phyloP scores from a whole-genome alignment of 495 filamentous ascomycete species.

The Pseudevernia furfuracea region DNA sequence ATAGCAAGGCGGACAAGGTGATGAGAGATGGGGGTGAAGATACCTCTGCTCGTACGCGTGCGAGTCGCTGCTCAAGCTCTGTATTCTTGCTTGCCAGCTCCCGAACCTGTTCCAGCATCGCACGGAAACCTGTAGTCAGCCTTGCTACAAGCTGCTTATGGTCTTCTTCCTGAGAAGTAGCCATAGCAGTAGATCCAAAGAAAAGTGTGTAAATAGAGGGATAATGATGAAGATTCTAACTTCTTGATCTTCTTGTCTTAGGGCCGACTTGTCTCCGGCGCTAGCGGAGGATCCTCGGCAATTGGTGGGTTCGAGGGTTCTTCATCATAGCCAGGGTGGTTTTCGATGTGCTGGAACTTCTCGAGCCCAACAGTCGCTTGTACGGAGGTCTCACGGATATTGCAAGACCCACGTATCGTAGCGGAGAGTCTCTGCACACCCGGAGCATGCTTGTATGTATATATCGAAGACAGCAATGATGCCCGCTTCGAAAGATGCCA shows the following conservation, averaged over 20 bases:
- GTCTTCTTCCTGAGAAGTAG: background rate
- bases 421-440: too few species aligned
- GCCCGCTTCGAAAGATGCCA: too few species aligned
- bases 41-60: conserved; percentile 44
- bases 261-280: background rate
- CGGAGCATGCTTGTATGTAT: too few species aligned
- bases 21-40: conserved; percentile 18
- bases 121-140: conserved; percentile 42
- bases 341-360: too few species aligned
- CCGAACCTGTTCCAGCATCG: conserved; percentile 43
- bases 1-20: conserved; percentile 31
- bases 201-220: background rate
- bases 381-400: background rate
- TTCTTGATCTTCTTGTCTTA: background rate
- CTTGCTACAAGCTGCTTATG: conserved; percentile 27
- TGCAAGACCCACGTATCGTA: too few species aligned
- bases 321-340: too few species aligned
- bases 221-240: background rate
- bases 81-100: conserved; percentile 40
- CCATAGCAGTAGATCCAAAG: background rate
- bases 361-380: too few species aligned
- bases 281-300: conserved; percentile 1
- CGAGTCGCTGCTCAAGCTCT: conserved; percentile 37
- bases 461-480: too few species aligned
- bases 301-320: too few species aligned